A percentile compares a stretch with the other conserved stretches of the same genome.
Evolutionary conservation across 75 land plant genomes (phyloP).

Genomic region (Selaginella moellendorffii): DNA sequence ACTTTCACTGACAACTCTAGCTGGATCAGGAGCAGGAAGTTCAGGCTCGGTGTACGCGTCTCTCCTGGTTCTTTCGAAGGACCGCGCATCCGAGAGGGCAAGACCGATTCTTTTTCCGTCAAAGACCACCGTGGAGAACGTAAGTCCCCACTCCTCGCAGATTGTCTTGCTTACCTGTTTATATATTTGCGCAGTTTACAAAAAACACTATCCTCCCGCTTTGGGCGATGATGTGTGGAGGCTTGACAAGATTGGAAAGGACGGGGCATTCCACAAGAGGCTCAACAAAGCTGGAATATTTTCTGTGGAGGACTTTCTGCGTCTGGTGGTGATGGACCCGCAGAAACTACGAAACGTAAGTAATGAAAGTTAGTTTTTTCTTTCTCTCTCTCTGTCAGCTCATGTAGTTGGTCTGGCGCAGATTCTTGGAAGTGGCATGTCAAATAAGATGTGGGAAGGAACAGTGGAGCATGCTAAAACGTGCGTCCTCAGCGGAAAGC

Average conservation of each 20-base stretch:
- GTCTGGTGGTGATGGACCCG: constrained; percentile 22
- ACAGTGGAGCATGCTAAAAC: constrained; percentile 10
- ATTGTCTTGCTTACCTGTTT: background rate
- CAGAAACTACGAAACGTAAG: constrained; percentile 22
- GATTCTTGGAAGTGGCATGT: constrained; percentile 10
- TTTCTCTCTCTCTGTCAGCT: background rate
- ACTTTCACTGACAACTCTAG: constrained; percentile 69
- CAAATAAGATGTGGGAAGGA: constrained; percentile 9
- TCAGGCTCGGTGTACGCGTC: constrained; percentile 52
- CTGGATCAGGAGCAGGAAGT: constrained; percentile 71
- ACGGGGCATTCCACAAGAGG: constrained; percentile 74
- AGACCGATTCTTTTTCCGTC: constrained; percentile 49
- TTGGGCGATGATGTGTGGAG: constrained; percentile 68
- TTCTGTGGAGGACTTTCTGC: constrained; percentile 52
- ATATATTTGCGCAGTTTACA: constrained; percentile 81
- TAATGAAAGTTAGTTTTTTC: background rate
- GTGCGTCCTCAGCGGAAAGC: constrained; percentile 4
- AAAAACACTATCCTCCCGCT: constrained; percentile 69
- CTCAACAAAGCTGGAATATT: constrained; percentile 35
- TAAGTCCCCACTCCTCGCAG: constrained; percentile 19
- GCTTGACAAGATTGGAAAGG: constrained; percentile 74
- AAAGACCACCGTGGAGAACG: constrained; percentile 84
- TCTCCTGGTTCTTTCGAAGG: constrained; percentile 23
- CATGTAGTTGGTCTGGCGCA: background rate
- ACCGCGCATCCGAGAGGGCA: constrained; percentile 42